Conservation (phyloP, 1,139 yeast species). For the Diutina ranongensis region DNA sequence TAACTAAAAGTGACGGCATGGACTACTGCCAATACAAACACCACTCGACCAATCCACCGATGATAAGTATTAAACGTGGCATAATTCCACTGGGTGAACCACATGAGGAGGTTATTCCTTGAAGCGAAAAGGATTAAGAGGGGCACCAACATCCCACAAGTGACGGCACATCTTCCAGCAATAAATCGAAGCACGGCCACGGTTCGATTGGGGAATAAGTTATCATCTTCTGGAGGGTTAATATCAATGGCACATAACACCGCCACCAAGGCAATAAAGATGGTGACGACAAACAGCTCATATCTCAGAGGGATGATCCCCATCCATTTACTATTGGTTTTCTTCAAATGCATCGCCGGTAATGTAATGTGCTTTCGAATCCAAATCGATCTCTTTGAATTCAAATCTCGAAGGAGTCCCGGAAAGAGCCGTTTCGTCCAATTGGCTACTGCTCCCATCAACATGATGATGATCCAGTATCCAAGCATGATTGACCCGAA, state of each 20-base stretch:
- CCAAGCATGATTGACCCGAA: not conserved
- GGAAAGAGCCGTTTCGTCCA: not conserved
- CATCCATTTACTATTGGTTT: not conserved
- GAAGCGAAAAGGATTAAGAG: not conserved
- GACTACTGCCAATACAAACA: not conserved
- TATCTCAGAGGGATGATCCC: not conserved
- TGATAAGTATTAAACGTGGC: not conserved
- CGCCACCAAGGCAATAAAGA: not conserved
- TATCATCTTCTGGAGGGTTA: not conserved
- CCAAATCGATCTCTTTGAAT: not conserved
- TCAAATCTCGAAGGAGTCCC: not conserved
- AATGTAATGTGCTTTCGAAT: not conserved
- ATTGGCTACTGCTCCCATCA: not conserved
- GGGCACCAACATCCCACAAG: not conserved
- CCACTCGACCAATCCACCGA: conserved; percentile 1
- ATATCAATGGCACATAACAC: not conserved
- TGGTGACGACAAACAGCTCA: not conserved
- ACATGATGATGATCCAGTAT: not conserved
- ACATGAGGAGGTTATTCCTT: not conserved
- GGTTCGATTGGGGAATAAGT: not conserved
- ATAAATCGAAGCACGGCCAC: not conserved
- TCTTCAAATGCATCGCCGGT: not conserved
- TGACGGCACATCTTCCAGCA: not conserved
- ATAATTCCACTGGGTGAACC: not conserved
- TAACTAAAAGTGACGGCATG: not conserved